Conservation (phyloP, 148 eudicot genomes). For the Rhododendron williamsianum region DNA sequence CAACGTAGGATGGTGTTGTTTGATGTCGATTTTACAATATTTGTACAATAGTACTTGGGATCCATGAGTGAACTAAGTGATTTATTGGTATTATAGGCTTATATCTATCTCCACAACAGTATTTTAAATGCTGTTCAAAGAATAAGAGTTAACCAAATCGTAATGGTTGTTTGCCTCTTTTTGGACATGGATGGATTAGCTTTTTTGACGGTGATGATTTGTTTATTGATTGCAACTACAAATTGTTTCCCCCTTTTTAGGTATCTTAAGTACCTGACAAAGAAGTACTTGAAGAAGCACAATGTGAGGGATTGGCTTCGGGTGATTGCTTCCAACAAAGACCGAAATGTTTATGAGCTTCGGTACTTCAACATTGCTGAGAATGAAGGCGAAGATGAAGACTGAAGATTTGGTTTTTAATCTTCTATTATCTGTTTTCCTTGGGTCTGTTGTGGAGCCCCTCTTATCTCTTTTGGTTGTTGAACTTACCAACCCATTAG, state of each 20-base stretch:
- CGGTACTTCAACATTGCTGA: constrained; percentile 49
- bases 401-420: constrained; percentile 12
- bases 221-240: neutral
- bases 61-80: neutral
- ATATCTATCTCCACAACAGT: neutral
- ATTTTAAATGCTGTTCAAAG: neutral
- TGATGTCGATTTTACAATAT: neutral
- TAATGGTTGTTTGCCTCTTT: neutral
- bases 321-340: constrained; percentile 54
- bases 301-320: constrained; percentile 55
- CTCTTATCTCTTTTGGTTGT: neutral
- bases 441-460: neutral
- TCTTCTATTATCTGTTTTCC: constrained; percentile 2
- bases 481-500: neutral
- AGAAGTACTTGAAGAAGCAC: constrained; percentile 54
- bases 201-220: neutral
- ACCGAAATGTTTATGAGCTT: constrained; percentile 43
- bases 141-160: neutral
- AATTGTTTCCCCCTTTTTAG: constrained; percentile 13
- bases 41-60: neutral
- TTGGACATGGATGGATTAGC: neutral
- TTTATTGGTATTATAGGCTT: neutral
- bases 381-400: constrained; percentile 46
- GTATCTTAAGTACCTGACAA: constrained; percentile 46
- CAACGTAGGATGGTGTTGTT: neutral